Evolutionary conservation across 2,329 filamentous ascomycete genomes (phyloP).

Genomic region (Sporothrix brasiliensis): DNA sequence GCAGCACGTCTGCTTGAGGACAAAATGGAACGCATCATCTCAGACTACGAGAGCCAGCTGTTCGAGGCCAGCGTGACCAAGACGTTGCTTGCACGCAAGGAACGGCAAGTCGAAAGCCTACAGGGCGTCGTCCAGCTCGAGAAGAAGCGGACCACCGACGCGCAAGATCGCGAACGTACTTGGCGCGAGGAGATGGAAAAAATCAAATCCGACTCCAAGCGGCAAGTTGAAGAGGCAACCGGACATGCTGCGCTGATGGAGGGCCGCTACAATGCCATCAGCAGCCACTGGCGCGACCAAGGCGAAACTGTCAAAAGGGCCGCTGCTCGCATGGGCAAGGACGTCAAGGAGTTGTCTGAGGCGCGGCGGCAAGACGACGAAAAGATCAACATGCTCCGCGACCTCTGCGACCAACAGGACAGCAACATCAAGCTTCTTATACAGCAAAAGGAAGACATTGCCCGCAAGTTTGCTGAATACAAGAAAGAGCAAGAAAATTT

Average conservation of each 20-base stretch:
- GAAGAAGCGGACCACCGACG: slow-evolving; percentile 61
- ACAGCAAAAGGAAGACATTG: slow-evolving; percentile 65
- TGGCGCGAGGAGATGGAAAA: slow-evolving; percentile 69
- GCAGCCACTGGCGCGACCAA: slow-evolving; percentile 68
- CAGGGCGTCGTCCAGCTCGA: slow-evolving; percentile 67
- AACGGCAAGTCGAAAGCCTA: slow-evolving; percentile 72
- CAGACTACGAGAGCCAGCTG: slow-evolving; percentile 69
- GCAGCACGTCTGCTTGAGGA: slow-evolving; percentile 68
- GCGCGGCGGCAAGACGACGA: slow-evolving; percentile 63
- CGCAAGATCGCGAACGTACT: slow-evolving; percentile 61
- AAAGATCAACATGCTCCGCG: slow-evolving; percentile 65
- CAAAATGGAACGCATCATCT: slow-evolving; percentile 68
- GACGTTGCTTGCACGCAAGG: slow-evolving; percentile 69
- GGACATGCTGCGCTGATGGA: slow-evolving; percentile 68
- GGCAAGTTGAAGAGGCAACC: slow-evolving; percentile 67
- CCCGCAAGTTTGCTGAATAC: slow-evolving; percentile 63
- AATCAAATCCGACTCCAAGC: slow-evolving; percentile 59
- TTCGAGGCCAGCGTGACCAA: slow-evolving; percentile 73
- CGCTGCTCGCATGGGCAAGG: slow-evolving; percentile 53
- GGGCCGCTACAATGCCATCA: slow-evolving; percentile 68
- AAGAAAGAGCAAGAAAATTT: slow-evolving; percentile 65
- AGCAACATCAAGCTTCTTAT: slow-evolving; percentile 64
- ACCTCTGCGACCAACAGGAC: slow-evolving; percentile 73
- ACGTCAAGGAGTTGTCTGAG: slow-evolving; percentile 58
- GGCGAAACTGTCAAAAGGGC: slow-evolving; percentile 62